phyloP scores from a whole-genome alignment of 225 moss, liverwort and hornwort genomes.

The Ulota crispa region DNA sequence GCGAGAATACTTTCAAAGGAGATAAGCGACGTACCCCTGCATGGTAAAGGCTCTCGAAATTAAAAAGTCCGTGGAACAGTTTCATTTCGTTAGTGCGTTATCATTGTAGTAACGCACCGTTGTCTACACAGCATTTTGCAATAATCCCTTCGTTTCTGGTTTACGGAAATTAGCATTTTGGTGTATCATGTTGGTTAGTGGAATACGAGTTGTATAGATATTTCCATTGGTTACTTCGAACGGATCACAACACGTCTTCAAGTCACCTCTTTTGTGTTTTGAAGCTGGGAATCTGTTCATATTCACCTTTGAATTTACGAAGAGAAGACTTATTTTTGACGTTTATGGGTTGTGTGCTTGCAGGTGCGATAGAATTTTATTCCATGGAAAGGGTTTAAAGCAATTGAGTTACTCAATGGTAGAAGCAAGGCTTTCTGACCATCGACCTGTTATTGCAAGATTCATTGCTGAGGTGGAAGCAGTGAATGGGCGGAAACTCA shows the following conservation, averaged over 20 bases:
- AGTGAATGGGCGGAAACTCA: slow-evolving; percentile 58
- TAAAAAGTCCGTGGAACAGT: background rate
- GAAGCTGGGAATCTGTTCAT: background rate
- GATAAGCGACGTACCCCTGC: slow-evolving; percentile 83
- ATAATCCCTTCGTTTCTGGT: background rate
- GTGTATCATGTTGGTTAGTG: background rate
- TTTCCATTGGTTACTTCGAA: background rate
- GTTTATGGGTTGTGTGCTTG: background rate
- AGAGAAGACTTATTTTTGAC: no score
- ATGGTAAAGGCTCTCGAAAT: slow-evolving; percentile 43
- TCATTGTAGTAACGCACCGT: background rate
- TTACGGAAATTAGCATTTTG: background rate
- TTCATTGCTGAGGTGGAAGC: slow-evolving; percentile 81
- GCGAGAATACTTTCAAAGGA: slow-evolving; percentile 55
- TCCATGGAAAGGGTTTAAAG: slow-evolving; percentile 66
- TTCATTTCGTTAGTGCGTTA: background rate
- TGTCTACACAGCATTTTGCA: background rate
- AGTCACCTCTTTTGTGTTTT: background rate
- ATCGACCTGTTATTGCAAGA: slow-evolving; percentile 84
- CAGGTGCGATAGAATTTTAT: slow-evolving; percentile 92
- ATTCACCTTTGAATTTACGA: background rate
- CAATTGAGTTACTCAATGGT: slow-evolving; percentile 59
- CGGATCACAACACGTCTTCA: background rate
- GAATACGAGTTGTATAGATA: background rate
- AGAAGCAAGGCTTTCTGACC: slow-evolving; percentile 84